phyloP scores from a whole-genome alignment of 225 moss, liverwort and hornwort genomes.

The Marchantia polymorpha region DNA sequence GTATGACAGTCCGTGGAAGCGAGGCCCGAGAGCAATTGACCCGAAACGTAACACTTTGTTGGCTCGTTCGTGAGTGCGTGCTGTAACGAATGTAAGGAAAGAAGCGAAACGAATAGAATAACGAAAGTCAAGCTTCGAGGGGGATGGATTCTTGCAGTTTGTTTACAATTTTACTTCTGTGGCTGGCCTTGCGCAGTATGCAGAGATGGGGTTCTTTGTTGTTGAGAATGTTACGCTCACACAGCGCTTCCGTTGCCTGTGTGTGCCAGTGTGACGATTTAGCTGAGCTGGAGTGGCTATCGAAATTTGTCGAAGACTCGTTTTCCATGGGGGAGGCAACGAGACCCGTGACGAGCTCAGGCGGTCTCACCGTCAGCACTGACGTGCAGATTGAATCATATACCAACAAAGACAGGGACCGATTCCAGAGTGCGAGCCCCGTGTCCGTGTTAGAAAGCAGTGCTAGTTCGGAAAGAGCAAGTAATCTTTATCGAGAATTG shows the following conservation, averaged over 20 bases:
- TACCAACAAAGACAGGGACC: slow-evolving; percentile 46
- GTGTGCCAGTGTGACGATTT: slow-evolving; percentile 81
- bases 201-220: slow-evolving; percentile 23
- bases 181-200: slow-evolving; percentile 25
- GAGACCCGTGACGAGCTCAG: slow-evolving; percentile 15
- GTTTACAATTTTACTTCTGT: slow-evolving; percentile 18
- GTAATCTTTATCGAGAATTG: slow-evolving; percentile 56
- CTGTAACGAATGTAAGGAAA: too few species aligned
- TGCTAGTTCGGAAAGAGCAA: slow-evolving; percentile 52
- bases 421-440: slow-evolving; percentile 69
- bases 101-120: neutral
- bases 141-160: neutral
- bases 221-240: slow-evolving; percentile 25
- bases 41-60: too few species aligned
- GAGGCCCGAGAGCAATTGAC: too few species aligned
- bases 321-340: slow-evolving; percentile 55
- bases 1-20: neutral
- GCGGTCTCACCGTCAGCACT: slow-evolving; percentile 35
- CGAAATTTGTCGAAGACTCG: slow-evolving; percentile 85
- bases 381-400: slow-evolving; percentile 43
- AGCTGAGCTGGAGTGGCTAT: slow-evolving; percentile 89
- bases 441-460: slow-evolving; percentile 83
- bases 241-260: slow-evolving; percentile 23
- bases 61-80: too few species aligned
- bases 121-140: neutral